phyloP scores from a whole-genome alignment of 306 rosid species.

The Fagus crenata region DNA sequence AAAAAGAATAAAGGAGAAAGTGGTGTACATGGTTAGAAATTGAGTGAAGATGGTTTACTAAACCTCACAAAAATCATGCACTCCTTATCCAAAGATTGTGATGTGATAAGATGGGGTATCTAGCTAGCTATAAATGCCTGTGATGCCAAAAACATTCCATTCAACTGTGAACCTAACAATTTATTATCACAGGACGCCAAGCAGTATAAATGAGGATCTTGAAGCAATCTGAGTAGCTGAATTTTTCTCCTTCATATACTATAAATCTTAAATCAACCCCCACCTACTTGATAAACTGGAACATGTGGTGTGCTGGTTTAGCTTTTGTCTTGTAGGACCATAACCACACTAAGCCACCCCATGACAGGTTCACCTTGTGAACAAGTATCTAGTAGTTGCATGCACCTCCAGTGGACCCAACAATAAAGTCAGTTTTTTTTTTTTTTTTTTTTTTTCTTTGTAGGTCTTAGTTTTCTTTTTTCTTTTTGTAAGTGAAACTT shows the following conservation, averaged over 20 bases:
- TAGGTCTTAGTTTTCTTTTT: not conserved
- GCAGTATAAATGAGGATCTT: not conserved
- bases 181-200: constrained; percentile 24
- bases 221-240: constrained; percentile 3
- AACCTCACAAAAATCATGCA: no score
- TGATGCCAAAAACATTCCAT: constrained; percentile 16
- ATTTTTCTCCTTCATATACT: constrained; percentile 10
- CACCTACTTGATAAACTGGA: constrained; percentile 58
- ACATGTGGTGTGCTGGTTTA: constrained; percentile 75
- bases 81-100: no score
- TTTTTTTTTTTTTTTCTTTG: not conserved
- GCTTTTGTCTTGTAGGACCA: constrained; percentile 76
- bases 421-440: not conserved
- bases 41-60: no score
- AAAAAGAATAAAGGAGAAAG: no score
- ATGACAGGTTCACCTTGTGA: constrained; percentile 40
- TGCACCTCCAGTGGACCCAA: constrained; percentile 52
- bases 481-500: not conserved
- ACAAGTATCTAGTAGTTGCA: constrained; percentile 52
- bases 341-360: constrained; percentile 59
- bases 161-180: constrained; percentile 26
- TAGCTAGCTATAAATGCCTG: no score
- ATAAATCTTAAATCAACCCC: constrained; percentile 43
- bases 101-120: no score
- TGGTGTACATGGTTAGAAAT: no score